Evolutionary conservation across 768 basidiomycete genomes (phyloP).

Genomic region (Leucosporidium scottii): DNA sequence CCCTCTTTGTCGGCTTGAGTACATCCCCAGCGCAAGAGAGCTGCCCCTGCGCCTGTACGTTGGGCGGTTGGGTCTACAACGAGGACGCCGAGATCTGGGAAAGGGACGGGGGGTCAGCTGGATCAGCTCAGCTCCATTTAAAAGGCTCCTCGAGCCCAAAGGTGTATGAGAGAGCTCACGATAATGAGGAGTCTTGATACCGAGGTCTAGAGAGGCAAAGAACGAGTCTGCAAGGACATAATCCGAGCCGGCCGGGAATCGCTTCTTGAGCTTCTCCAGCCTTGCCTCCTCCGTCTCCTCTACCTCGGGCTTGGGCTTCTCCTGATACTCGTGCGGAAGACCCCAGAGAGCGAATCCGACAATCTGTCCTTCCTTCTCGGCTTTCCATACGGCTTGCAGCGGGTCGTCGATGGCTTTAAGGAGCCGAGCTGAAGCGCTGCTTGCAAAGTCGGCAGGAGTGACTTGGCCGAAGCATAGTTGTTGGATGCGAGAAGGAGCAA

Average conservation of each 20-base stretch:
- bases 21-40: neutral
- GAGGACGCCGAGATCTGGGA: constrained; percentile 5
- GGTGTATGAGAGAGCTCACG: neutral
- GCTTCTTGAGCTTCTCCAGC: neutral
- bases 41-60: neutral
- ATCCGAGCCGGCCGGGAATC: neutral
- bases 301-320: neutral
- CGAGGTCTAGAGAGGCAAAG: neutral
- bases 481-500: neutral
- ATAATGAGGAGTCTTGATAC: neutral
- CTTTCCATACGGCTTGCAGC: neutral
- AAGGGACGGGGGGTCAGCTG: too few species aligned
- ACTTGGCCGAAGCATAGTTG: neutral
- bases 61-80: neutral
- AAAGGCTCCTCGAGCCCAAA: too few species aligned
- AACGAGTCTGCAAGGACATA: neutral
- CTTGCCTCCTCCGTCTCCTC: neutral
- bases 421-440: neutral
- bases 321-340: neutral
- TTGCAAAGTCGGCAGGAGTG: neutral
- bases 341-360: constrained; percentile 5
- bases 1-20: neutral
- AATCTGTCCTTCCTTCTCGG: neutral
- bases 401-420: neutral
- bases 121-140: neutral